Evolutionary conservation across 495 filamentous ascomycete species (phyloP).

Genomic region (Aspergillus biplanus): DNA sequence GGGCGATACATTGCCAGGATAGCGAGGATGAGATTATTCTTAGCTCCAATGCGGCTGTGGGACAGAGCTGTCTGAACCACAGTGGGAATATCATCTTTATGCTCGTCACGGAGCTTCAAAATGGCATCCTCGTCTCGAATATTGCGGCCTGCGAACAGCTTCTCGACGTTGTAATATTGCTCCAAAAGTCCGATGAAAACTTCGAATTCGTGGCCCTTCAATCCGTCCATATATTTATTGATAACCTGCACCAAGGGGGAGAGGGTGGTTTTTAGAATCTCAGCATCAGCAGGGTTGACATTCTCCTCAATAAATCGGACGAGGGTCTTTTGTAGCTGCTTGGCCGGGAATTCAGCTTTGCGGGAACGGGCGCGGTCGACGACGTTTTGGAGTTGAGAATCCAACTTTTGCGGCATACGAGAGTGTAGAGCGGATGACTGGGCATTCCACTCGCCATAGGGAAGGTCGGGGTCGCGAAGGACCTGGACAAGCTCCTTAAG

Average conservation of each 20-base stretch:
- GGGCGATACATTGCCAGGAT: constrained; percentile 93
- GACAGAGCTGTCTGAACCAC: constrained; percentile 90
- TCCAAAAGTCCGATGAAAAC: constrained; percentile 78
- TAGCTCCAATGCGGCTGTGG: constrained; percentile 86
- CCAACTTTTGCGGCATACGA: constrained; percentile 93
- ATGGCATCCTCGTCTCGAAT: constrained; percentile 93
- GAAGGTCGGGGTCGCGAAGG: constrained; percentile 84
- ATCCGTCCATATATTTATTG: constrained; percentile 79
- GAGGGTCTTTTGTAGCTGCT: constrained; percentile 81
- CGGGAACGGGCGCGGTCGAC: constrained; percentile 80
- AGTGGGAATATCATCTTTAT: constrained; percentile 85
- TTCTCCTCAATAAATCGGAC: constrained; percentile 89
- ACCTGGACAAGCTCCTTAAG: constrained; percentile 90
- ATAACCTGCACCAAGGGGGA: constrained; percentile 81
- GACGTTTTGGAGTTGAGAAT: constrained; percentile 75
- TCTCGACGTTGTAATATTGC: constrained; percentile 81
- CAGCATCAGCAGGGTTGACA: constrained; percentile 66
- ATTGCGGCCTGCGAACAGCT: constrained; percentile 81
- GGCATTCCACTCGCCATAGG: constrained; percentile 94
- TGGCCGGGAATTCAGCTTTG: constrained; percentile 88
- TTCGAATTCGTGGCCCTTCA: constrained; percentile 88
- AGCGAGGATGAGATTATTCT: constrained; percentile 92
- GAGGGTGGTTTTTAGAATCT: constrained; percentile 72
- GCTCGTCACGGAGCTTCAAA: constrained; percentile 89
- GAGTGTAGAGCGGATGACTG: constrained; percentile 94